Base-by-base conservation (phyloP, 352 stramenopile genomes). In the Phytophthora syringae region DNA sequence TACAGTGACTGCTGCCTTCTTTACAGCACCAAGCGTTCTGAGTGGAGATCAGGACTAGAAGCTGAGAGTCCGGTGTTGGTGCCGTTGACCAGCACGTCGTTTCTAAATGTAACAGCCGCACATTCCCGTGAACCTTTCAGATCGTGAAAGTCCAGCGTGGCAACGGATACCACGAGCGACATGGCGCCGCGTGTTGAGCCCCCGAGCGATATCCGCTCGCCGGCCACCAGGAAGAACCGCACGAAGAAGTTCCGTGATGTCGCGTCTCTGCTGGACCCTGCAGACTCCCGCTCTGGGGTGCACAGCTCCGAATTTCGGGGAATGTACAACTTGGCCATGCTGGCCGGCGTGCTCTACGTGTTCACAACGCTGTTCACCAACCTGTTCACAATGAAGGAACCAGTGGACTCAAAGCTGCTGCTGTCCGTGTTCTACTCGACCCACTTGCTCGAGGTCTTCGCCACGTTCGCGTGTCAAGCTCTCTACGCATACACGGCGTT, bases 301-400 rank as follows among this genome's bases (percentile, higher is more conserved):
- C 80, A 92, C 75, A 81, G 72, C 66, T 90, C 80, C 69, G 81
- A 92, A 60, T 93, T 93, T 51, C 80, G 82, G 16, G 82, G 82
- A 5, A 77, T 90, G 57, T 93, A 91, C 81, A 90, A 93, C 67
- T 52, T 93, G 22, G 81, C 82, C 24, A 83, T 90, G 63, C 78
- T 93, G 57, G 59, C 76, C 11, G 79, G 77, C 21, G 76, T 57
- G 45, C 65, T 93, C 28, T 93, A 91, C 79, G 77, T 80, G 20
- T 72, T 90, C 51, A 84, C 67, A 42, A 80, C 82, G 42, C 75
- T 79, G 42, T 73, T 89, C 36, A 79, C 67, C 27, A 90, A 92
- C 39, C 39, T 89, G 45, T 53, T 81, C 7, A 72, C 71, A 28
- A 72, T 69, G 32, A 84, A 84, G 37, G 72, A 83, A 5, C 54